phyloP scores from a whole-genome alignment of 1,284 basidiomycete species.

The Butyriboletus appendiculatus region DNA sequence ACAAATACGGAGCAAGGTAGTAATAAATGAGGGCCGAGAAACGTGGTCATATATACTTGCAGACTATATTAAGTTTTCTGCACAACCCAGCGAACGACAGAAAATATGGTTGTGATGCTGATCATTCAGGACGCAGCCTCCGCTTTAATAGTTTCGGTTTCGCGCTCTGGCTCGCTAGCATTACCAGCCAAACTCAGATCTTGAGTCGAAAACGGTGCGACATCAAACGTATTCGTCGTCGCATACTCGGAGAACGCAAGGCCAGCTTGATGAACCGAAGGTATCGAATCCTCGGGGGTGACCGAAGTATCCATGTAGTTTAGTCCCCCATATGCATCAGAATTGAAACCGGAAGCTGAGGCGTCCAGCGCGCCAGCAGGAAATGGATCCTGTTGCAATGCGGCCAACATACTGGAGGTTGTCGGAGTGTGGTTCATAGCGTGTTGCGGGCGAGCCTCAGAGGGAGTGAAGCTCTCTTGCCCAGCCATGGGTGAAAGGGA shows the following conservation, averaged over 20 bases:
- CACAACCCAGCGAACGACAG: conserved; percentile 29
- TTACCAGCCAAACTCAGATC: conserved; percentile 62
- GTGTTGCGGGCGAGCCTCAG: conserved; percentile 55
- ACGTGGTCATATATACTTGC: conserved; percentile 38
- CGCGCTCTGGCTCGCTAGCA: conserved; percentile 54
- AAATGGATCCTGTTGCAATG: conserved; percentile 74
- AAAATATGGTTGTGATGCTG: conserved; percentile 19
- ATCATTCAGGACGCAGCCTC: conserved; percentile 38
- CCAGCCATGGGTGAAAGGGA: conserved; percentile 79
- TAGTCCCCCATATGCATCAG: conserved; percentile 67
- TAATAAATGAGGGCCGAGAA: conserved; percentile 35
- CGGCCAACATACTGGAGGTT: conserved; percentile 84
- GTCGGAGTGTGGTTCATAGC: conserved; percentile 74
- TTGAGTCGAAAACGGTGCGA: conserved; percentile 60
- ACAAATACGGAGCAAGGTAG: conserved; percentile 40
- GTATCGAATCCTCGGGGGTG: conserved; percentile 59
- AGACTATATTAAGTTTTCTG: conserved; percentile 34
- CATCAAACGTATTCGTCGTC: conserved; percentile 65
- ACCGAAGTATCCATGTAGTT: conserved; percentile 74
- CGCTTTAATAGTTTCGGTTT: conserved; percentile 48
- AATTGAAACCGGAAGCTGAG: conserved; percentile 55
- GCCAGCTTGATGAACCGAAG: conserved; percentile 53
- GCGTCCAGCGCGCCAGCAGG: conserved; percentile 62
- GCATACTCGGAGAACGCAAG: conserved; percentile 69
- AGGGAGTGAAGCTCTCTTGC: conserved; percentile 65